Conservation (phyloP, 495 filamentous ascomycete species). For the Penicillium lagena region DNA sequence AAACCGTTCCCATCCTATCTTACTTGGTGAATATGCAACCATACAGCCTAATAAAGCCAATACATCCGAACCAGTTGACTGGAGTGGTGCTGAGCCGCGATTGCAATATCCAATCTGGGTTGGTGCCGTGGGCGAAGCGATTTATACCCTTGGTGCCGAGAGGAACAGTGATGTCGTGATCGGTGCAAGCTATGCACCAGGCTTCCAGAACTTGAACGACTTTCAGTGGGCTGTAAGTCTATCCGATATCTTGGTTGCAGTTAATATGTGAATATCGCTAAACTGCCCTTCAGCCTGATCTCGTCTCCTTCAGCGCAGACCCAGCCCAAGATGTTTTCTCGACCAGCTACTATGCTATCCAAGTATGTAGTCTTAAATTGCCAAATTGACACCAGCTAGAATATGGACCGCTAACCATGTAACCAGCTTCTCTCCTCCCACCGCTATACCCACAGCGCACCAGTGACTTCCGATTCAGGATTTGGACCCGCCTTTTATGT, state of each 20-base stretch:
- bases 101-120: slow-evolving; percentile 42
- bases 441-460: no score
- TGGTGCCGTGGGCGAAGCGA: slow-evolving; percentile 53
- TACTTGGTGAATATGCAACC: slow-evolving; percentile 46
- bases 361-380: no score
- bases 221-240: slow-evolving; percentile 22
- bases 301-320: no score
- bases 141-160: slow-evolving; percentile 57
- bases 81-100: slow-evolving; percentile 16
- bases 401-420: no score
- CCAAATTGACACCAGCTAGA: no score
- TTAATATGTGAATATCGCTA: not conserved
- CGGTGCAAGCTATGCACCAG: slow-evolving; percentile 39
- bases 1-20: slow-evolving; percentile 25
- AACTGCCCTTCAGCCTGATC: no score
- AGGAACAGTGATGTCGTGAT: slow-evolving; percentile 50
- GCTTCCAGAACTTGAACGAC: slow-evolving; percentile 29
- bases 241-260: not conserved
- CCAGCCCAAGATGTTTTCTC: no score
- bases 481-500: no score
- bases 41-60: no score
- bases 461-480: no score
- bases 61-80: not conserved
- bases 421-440: no score
- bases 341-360: no score